These are phyloP conservation scores for Penicillium malachiteum DNA, from an alignment of 495 filamentous ascomycete genomes.

Conservation along the genomic window DNA sequence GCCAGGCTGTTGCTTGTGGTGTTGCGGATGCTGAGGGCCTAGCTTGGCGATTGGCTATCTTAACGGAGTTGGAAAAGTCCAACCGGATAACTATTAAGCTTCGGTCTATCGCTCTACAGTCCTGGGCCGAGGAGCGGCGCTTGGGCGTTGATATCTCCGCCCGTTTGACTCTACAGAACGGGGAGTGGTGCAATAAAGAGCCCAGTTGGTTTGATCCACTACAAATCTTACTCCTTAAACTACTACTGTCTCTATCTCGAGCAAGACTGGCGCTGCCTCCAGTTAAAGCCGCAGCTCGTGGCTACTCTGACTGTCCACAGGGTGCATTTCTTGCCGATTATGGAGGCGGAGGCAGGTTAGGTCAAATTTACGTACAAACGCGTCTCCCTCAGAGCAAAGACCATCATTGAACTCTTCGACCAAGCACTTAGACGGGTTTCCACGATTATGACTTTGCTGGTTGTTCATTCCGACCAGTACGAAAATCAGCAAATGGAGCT, in stretches of 20 bases:
- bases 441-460: not conserved
- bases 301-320: not conserved
- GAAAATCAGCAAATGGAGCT: not conserved
- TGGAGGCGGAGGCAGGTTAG: not conserved
- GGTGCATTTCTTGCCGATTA: not conserved
- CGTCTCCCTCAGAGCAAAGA: not conserved
- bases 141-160: constrained; percentile 1
- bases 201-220: not conserved
- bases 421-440: not conserved
- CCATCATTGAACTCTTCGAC: not conserved
- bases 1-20: constrained; percentile 52
- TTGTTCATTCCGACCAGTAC: not conserved
- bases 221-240: not conserved
- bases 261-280: not conserved
- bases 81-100: not conserved
- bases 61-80: not conserved
- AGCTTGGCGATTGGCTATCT: constrained; percentile 38
- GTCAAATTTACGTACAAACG: not conserved
- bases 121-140: constrained; percentile 4
- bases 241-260: not conserved
- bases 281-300: not conserved
- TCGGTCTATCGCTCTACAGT: not conserved
- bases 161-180: constrained; percentile 2
- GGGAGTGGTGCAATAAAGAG: constrained; percentile 6
- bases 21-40: constrained; percentile 34